Percentiles rank a stretch among this genome's conserved stretches.
phyloP scores from a whole-genome alignment of 371 early-diverging fungal species.

The Blyttiomyces sp. region DNA sequence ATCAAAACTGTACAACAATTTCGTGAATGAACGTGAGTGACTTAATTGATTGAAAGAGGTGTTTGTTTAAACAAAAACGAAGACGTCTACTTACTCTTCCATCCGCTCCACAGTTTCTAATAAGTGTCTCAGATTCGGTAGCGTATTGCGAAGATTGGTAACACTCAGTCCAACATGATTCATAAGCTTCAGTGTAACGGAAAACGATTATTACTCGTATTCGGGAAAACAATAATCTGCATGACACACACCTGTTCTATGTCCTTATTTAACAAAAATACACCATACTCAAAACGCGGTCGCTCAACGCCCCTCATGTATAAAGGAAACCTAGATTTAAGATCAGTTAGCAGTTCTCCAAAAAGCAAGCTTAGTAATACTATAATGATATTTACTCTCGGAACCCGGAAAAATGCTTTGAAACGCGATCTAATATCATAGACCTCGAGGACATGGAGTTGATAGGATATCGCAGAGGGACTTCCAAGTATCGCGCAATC shows the following conservation, averaged over 20 bases:
- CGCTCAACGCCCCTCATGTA: constrained; percentile 68
- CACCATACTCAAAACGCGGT: constrained; percentile 76
- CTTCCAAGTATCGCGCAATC: constrained; percentile 68
- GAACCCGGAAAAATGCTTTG: constrained; percentile 18
- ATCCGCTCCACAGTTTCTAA: constrained; percentile 48
- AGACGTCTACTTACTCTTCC: too few species aligned
- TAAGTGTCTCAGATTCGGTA: constrained; percentile 71
- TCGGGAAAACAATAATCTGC: not conserved
- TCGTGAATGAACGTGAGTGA: too few species aligned
- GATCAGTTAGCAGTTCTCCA: not conserved
- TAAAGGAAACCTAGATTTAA: constrained; percentile 65
- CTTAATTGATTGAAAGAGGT: too few species aligned
- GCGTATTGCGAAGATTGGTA: constrained; percentile 71
- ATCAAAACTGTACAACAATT: too few species aligned
- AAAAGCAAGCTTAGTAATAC: not conserved
- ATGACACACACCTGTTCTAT: constrained; percentile 68
- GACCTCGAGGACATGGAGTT: constrained; percentile 74
- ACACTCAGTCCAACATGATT: constrained; percentile 68
- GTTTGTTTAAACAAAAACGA: too few species aligned
- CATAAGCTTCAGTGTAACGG: constrained; percentile 64
- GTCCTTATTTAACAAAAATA: constrained; percentile 80
- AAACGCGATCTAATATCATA: constrained; percentile 65
- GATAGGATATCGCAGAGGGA: constrained; percentile 74
- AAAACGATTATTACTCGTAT: not conserved
- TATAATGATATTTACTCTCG: constrained; percentile 23